A percentile compares a stretch with the other conserved stretches of the same genome.
Conservation (phyloP, 1,284 basidiomycete species). For the Trametes versicolor region DNA sequence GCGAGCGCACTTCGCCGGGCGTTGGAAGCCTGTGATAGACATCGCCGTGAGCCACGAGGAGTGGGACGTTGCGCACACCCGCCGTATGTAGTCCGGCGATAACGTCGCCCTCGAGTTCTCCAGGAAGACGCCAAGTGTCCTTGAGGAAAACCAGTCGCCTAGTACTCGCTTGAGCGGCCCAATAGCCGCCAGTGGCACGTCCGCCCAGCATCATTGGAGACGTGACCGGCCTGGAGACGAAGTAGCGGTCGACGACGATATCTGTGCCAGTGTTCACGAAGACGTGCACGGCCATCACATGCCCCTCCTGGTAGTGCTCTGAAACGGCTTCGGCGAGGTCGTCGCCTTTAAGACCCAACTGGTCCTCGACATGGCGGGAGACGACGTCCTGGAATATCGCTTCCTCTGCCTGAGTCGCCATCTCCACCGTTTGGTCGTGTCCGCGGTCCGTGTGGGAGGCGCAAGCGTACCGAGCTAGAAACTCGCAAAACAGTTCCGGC, state of each 20-base stretch:
- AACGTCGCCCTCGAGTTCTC: conserved; percentile 1
- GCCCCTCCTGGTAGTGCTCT: conserved; percentile 11
- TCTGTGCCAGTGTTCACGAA: not conserved
- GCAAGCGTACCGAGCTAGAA: conserved; percentile 17
- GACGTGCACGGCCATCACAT: not conserved
- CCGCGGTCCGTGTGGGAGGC: conserved; percentile 1
- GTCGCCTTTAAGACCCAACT: conserved; percentile 16
- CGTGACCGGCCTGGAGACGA: conserved; percentile 19
- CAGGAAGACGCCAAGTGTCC: conserved; percentile 21
- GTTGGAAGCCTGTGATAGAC: not conserved
- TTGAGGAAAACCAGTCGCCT: conserved; percentile 19
- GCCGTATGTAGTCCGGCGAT: not conserved
- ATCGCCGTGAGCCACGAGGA: not conserved
- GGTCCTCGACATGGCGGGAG: not conserved
- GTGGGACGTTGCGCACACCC: conserved; percentile 8
- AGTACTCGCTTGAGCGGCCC: conserved; percentile 14
- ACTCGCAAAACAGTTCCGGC: conserved; percentile 11
- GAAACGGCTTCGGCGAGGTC: conserved; percentile 3
- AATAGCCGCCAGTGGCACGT: conserved; percentile 16
- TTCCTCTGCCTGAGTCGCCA: conserved; percentile 14
- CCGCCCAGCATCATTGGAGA: conserved; percentile 2
- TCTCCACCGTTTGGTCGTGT: conserved; percentile 9
- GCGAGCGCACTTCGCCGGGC: not conserved
- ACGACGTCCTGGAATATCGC: conserved; percentile 3
- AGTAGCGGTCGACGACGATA: not conserved